phyloP scores from a whole-genome alignment of 345 rosid genomes.

The Hevea brasiliensis region DNA sequence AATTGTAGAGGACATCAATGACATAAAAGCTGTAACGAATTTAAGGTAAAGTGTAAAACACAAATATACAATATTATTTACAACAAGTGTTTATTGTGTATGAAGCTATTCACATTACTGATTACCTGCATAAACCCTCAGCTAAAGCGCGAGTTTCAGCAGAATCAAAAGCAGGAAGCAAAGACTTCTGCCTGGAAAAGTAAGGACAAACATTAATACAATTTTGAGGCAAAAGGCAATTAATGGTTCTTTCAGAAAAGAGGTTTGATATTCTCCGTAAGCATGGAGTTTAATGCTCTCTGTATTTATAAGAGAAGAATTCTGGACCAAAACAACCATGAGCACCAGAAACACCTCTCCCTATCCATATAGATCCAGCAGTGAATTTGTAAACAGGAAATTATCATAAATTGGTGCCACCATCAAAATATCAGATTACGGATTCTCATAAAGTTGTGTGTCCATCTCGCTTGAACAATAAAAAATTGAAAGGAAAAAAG shows the following conservation, averaged over 20 bases:
- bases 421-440: background rate
- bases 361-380: background rate
- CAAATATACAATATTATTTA: background rate
- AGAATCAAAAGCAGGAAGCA: conserved; percentile 88
- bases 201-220: conserved; percentile 2
- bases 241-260: background rate
- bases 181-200: conserved; percentile 64
- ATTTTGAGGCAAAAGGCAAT: conserved; percentile 2
- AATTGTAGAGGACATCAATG: background rate
- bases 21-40: background rate
- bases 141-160: conserved; percentile 81
- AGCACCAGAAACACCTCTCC: background rate
- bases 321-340: background rate
- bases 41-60: conserved; percentile 4
- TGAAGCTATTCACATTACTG: conserved; percentile 8
- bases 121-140: conserved; percentile 85
- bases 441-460: background rate
- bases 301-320: background rate
- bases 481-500: background rate
- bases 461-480: background rate
- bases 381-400: background rate
- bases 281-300: background rate
- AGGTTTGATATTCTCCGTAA: background rate
- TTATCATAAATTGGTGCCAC: background rate
- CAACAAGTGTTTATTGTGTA: background rate